phyloP scores from a whole-genome alignment of 805 yeast species.

The Lipomyces chichibuensis region DNA sequence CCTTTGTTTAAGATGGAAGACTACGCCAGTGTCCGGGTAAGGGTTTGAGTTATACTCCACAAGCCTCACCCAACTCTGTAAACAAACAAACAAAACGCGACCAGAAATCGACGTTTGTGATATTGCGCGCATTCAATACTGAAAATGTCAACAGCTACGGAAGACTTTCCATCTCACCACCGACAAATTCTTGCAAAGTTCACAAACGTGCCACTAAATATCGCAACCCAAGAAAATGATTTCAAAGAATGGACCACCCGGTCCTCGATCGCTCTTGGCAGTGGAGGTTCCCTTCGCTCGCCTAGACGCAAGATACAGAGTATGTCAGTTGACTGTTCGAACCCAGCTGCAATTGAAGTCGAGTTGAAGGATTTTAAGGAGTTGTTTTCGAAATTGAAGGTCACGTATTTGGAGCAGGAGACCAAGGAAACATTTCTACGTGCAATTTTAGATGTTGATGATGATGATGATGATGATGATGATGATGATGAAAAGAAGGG shows the following conservation, averaged over 20 bases:
- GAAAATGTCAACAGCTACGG: neutral
- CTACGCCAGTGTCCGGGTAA: no score
- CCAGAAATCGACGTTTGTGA: conserved; percentile 5
- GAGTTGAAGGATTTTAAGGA: conserved; percentile 43
- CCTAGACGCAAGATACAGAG: neutral
- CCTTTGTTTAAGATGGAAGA: no score
- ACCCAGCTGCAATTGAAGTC: conserved; percentile 40
- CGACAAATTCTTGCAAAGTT: conserved; percentile 6
- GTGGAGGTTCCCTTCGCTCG: conserved; percentile 5
- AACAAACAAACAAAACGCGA: conserved; percentile 14
- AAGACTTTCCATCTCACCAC: conserved; percentile 5
- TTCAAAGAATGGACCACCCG: conserved; percentile 22
- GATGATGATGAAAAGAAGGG: conserved; percentile 46
- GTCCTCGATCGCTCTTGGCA: conserved; percentile 14
- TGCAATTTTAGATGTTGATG: conserved; percentile 49
- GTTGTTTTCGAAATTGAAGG: conserved; percentile 58
- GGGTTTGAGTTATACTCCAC: no score
- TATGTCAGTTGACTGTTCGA: conserved; percentile 11
- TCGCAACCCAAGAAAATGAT: conserved; percentile 20
- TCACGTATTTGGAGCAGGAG: conserved; percentile 71
- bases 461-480: conserved; percentile 43
- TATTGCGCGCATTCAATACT: neutral
- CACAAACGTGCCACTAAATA: conserved; percentile 1
- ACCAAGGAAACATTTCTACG: conserved; percentile 69
- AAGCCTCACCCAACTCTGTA: neutral